A percentile compares a stretch with the other conserved stretches of the same genome.
phyloP scores from a whole-genome alignment of 2,329 filamentous ascomycete species.

The Pseudogymnoascus sp. region DNA sequence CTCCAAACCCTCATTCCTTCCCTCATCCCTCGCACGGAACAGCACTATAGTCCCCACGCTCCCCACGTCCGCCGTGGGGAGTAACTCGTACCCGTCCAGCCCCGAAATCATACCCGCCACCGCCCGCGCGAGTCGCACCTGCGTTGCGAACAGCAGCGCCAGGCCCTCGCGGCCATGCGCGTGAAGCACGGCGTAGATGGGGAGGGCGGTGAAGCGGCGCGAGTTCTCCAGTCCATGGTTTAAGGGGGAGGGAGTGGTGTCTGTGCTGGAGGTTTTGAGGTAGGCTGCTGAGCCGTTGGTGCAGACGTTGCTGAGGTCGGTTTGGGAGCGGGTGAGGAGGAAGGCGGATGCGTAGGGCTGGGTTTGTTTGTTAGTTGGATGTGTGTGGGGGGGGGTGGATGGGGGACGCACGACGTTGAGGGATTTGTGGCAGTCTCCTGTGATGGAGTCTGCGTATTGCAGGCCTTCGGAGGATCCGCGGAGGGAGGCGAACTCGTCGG shows the following conservation, averaged over 20 bases:
- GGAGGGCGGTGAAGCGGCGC: constrained; percentile 80
- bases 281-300: constrained; percentile 82
- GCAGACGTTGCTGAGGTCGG: constrained; percentile 57
- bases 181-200: constrained; percentile 71
- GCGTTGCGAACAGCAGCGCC: constrained; percentile 58
- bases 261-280: constrained; percentile 39
- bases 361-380: constrained; percentile 22
- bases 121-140: constrained; percentile 61
- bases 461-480: constrained; percentile 52
- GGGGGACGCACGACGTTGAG: constrained; percentile 63
- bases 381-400: neutral
- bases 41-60: constrained; percentile 56
- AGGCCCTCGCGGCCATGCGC: constrained; percentile 67
- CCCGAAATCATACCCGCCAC: constrained; percentile 57
- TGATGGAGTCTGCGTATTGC: constrained; percentile 79
- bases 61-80: constrained; percentile 40
- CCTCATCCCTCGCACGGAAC: constrained; percentile 62
- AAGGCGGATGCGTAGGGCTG: constrained; percentile 90
- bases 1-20: constrained; percentile 59
- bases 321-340: constrained; percentile 64
- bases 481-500: constrained; percentile 46
- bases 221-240: constrained; percentile 90
- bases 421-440: constrained; percentile 83
- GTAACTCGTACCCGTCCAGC: constrained; percentile 55
- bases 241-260: constrained; percentile 64